Evolutionary conservation across 2,329 filamentous ascomycete species (phyloP).

Genomic region (Alternaria sp.): DNA sequence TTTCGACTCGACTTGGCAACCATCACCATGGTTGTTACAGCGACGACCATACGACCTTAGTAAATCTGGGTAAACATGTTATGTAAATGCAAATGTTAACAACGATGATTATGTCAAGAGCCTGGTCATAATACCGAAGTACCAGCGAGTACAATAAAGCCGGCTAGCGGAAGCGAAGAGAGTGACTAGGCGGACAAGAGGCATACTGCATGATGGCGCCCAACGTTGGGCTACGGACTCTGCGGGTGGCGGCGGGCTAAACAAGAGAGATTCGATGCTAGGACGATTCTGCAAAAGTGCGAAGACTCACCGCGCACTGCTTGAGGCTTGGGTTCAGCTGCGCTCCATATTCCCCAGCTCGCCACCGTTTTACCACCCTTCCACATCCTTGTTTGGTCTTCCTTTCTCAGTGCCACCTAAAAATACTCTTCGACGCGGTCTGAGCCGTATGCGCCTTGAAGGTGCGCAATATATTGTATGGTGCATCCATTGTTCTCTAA

Average conservation of each 20-base stretch:
- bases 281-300: neutral
- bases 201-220: neutral
- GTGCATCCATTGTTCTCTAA: neutral
- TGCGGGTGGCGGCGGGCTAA: neutral
- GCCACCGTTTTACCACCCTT: neutral
- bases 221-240: neutral
- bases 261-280: neutral
- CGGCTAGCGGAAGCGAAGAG: neutral
- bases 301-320: neutral
- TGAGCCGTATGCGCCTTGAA: neutral
- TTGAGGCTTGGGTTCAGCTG: neutral
- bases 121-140: neutral
- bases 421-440: neutral
- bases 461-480: neutral
- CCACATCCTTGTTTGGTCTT: neutral
- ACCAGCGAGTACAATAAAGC: neutral
- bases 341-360: neutral
- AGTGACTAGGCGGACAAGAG: neutral
- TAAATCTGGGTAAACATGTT: neutral
- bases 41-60: neutral
- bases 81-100: neutral
- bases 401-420: neutral
- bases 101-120: neutral
- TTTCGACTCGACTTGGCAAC: neutral
- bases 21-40: neutral